These are phyloP conservation scores for Xanthoceras sorbifolium DNA, from an alignment of 345 rosid genomes.

Conservation along the genomic window DNA sequence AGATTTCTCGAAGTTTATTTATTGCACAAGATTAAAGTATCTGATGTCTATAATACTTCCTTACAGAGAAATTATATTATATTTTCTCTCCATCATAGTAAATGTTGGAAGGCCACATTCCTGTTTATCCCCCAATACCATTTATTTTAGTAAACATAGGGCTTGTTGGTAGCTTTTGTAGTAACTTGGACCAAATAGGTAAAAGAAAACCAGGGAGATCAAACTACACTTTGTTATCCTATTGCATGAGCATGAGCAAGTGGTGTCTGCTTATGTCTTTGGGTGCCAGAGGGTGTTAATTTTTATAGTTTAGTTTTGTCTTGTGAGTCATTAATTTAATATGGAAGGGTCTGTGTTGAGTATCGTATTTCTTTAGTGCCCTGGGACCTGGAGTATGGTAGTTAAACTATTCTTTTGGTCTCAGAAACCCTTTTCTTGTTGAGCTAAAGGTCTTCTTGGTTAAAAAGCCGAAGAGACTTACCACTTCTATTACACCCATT, in stretches of 20 bases:
- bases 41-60: not conserved
- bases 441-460: not conserved
- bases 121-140: not conserved
- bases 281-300: not conserved
- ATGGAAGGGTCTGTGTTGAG: no score
- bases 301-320: not conserved
- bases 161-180: not conserved
- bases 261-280: no score
- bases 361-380: no score
- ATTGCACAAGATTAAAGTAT: not conserved
- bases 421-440: no score
- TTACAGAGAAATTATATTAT: not conserved
- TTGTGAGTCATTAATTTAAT: no score
- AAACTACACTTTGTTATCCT: not conserved
- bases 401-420: no score
- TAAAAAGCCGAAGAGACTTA: not conserved
- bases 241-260: not conserved
- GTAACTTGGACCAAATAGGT: not conserved
- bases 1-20: not conserved
- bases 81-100: not conserved
- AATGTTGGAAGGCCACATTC: not conserved
- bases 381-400: no score
- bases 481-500: not conserved
- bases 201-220: slow-evolving; percentile 9
- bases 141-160: not conserved